Evolutionary conservation across 2,329 filamentous ascomycete species (phyloP), one percentile per base, ranked within the genome.

Genomic region (Clathrospora elynae): DNA sequence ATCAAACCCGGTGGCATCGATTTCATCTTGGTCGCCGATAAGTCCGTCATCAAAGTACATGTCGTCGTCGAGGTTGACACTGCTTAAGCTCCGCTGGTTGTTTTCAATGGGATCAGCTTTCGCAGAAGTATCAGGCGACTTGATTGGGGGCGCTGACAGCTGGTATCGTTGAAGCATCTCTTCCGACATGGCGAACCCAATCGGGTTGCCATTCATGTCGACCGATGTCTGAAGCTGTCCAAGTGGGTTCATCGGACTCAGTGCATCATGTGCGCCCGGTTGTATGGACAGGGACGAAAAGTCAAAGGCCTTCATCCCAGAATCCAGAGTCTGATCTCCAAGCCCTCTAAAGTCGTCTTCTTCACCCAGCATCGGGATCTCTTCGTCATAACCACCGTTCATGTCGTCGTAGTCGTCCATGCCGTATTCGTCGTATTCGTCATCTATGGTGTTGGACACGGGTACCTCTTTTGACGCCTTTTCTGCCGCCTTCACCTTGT

Each of bases 1-100:
- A 48, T 90, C 85, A 62, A 90, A 88, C 2, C 78, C 74, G 0
- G 74, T 72, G 1, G 75, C 75, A 18, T 85, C 80, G 4, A 67
- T 60, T 6, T 58, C 62, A 12, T 75, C 76, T 59, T 81, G 68
- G 43, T 76, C 78, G 34, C 79, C 77, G 10, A 78, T 75, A 53
- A 82, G 68, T 2, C 83, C 84, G 59, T 83, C 83, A 50, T 87
- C 83, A 59, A 85, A 89, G 63, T 88, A 88, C 19, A 88, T 71
- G 51, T 88, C 85, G 53, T 81, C 77, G 14, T 35, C 69, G 11
- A 67, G 51, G 33, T 57, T 55, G 9, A 50, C n/a, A 2, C 46
- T 30, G 12, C 29, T 46, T 19, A 46, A 42, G 25, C 38, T 42
- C 19, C 35, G 35, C 22, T 51, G 34, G 6, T 54, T 35, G 25